Conservation (phyloP, 2,329 filamentous ascomycete genomes). For the Ophiostoma tasmaniense region DNA sequence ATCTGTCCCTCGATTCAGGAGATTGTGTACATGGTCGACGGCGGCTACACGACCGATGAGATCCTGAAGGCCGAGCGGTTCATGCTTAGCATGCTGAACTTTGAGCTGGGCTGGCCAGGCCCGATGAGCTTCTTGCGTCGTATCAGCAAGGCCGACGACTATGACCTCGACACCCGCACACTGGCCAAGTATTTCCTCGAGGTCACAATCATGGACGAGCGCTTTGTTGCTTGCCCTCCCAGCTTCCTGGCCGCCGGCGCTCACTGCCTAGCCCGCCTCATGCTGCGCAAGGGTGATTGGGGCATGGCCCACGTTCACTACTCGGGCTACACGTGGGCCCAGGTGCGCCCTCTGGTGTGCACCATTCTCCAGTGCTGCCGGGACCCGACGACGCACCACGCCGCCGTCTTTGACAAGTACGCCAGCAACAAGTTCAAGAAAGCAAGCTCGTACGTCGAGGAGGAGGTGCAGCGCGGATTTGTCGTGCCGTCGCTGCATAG, state of each 20-base stretch:
- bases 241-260: conserved; percentile 88
- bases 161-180: conserved; percentile 89
- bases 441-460: conserved; percentile 70
- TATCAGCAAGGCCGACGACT: conserved; percentile 97
- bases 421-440: conserved; percentile 78
- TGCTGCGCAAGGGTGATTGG: conserved; percentile 89
- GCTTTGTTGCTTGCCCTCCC: conserved; percentile 83
- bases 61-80: conserved; percentile 96
- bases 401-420: conserved; percentile 88
- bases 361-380: conserved; percentile 85
- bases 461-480: conserved; percentile 58
- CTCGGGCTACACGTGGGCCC: conserved; percentile 82
- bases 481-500: conserved; percentile 34
- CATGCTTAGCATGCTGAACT: conserved; percentile 94
- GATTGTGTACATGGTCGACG: conserved; percentile 97
- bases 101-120: conserved; percentile 95
- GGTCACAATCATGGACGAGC: conserved; percentile 94
- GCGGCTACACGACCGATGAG: conserved; percentile 80
- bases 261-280: conserved; percentile 80
- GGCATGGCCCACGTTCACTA: conserved; percentile 79
- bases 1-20: conserved; percentile 92
- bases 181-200: conserved; percentile 97
- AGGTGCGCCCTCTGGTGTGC: conserved; percentile 67
- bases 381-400: conserved; percentile 70
- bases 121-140: conserved; percentile 96